phyloP scores from a whole-genome alignment of 805 yeast species.

The Wickerhamomyces canadensis region DNA sequence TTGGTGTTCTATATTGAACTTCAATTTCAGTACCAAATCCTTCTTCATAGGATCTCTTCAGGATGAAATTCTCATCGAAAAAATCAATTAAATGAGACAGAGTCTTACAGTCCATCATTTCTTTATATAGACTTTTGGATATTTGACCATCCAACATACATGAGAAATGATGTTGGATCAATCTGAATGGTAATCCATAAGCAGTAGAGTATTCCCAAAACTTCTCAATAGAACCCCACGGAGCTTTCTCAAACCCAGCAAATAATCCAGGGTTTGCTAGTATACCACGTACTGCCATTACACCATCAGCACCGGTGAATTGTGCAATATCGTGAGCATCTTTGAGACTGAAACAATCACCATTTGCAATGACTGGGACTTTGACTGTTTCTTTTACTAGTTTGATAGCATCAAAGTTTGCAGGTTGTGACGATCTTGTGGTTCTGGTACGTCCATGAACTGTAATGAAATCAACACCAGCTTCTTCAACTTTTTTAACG shows the following conservation, averaged over 20 bases:
- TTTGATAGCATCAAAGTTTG: slow-evolving; percentile 76
- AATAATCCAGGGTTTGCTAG: slow-evolving; percentile 84
- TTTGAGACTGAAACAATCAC: slow-evolving; percentile 73
- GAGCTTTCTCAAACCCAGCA: slow-evolving; percentile 65
- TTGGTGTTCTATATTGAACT: slow-evolving; percentile 35
- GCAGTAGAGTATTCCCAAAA: slow-evolving; percentile 75
- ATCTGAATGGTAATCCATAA: slow-evolving; percentile 80
- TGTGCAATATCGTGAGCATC: slow-evolving; percentile 63
- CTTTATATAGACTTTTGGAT: slow-evolving; percentile 43
- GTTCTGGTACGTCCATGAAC: slow-evolving; percentile 89
- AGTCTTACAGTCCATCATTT: slow-evolving; percentile 55
- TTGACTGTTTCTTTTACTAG: slow-evolving; percentile 41
- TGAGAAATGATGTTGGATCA: slow-evolving; percentile 81
- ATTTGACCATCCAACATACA: slow-evolving; percentile 72
- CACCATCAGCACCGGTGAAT: slow-evolving; percentile 78
- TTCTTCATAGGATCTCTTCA: slow-evolving; percentile 60
- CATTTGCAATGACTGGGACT: slow-evolving; percentile 93
- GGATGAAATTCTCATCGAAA: slow-evolving; percentile 66
- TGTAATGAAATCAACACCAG: slow-evolving; percentile 91
- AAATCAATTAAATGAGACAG: slow-evolving; percentile 71
- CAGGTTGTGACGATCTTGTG: slow-evolving; percentile 82
- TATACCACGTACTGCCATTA: slow-evolving; percentile 93
- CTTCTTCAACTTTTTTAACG: slow-evolving; percentile 67
- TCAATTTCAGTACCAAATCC: slow-evolving; percentile 58
- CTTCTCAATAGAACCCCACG: slow-evolving; percentile 87